Conservation (phyloP, 129 eudicot species). For the Centella asiatica region DNA sequence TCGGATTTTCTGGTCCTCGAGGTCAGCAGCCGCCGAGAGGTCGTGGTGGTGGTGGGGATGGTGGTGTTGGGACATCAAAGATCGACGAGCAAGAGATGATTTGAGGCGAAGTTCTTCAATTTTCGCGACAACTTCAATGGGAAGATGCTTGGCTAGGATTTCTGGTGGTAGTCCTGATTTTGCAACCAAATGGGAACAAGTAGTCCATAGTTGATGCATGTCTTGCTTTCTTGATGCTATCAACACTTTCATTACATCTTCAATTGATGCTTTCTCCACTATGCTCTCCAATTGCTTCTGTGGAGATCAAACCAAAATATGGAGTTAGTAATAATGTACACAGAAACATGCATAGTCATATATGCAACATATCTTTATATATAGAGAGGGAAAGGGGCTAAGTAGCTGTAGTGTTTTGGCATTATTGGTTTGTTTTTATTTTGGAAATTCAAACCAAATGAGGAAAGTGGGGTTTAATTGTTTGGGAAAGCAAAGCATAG, state of each 20-base stretch:
- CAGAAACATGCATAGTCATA: too few species aligned
- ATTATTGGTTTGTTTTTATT: too few species aligned
- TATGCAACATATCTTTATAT: too few species aligned
- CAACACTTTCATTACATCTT: conserved; percentile 95
- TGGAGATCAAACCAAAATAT: conserved; percentile 1
- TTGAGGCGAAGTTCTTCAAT: conserved; percentile 87
- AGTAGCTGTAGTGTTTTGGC: too few species aligned
- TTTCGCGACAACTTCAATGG: conserved; percentile 64
- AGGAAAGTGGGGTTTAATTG: conserved; percentile 39
- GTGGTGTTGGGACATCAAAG: conserved; percentile 46
- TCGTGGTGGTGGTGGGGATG: conserved; percentile 56
- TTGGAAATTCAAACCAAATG: conserved; percentile 22
- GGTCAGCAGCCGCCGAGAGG: conserved; percentile 50
- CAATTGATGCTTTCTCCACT: conserved; percentile 91
- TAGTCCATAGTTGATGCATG: conserved; percentile 94
- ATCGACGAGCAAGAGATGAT: conserved; percentile 52
- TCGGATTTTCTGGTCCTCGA: conserved; percentile 80
- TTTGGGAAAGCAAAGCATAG: conserved; percentile 6
- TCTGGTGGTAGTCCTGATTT: conserved; percentile 96
- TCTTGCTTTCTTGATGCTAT: conserved; percentile 96
- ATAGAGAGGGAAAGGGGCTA: too few species aligned
- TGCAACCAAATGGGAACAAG: conserved; percentile 85
- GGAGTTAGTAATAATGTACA: neutral
- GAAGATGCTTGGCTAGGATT: conserved; percentile 82
- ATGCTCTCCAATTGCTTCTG: conserved; percentile 85